Percentiles rank a stretch among this genome's conserved stretches.
Evolutionary conservation across 1,284 basidiomycete genomes (phyloP).

Genomic region (Omphalotus olearius): DNA sequence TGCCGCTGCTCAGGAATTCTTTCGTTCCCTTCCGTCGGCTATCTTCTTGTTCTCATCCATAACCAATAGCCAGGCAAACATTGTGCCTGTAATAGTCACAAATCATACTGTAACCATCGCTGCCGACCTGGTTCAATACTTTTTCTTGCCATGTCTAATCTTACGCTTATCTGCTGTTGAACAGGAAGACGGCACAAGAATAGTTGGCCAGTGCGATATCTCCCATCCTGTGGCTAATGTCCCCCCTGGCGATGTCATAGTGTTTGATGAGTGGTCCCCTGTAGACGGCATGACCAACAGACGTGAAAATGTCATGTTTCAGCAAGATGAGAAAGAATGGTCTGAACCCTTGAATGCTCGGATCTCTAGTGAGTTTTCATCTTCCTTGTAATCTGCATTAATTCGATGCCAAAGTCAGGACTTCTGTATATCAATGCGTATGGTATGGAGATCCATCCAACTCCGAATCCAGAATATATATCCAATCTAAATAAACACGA

Average conservation of each 20-base stretch:
- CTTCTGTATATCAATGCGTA: conserved; percentile 94
- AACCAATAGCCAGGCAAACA: conserved; percentile 79
- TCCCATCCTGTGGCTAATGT: conserved; percentile 74
- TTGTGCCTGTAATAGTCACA: conserved; percentile 89
- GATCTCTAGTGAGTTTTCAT: conserved; percentile 56
- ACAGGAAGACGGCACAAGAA: conserved; percentile 72
- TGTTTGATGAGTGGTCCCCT: conserved; percentile 32
- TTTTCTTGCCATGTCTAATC: not conserved
- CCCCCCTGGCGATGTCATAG: conserved; percentile 25
- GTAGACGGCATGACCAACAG: conserved; percentile 22
- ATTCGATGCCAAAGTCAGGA: conserved; percentile 34
- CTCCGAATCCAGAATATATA: conserved; percentile 82
- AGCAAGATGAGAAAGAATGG: conserved; percentile 44
- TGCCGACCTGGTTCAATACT: conserved; percentile 74
- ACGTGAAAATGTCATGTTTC: conserved; percentile 66
- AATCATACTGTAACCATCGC: conserved; percentile 98
- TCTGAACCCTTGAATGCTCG: conserved; percentile 61
- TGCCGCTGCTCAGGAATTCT: conserved; percentile 81
- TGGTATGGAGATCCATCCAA: conserved; percentile 86
- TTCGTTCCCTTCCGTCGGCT: conserved; percentile 87
- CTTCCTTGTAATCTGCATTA: not conserved
- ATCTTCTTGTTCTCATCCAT: conserved; percentile 95
- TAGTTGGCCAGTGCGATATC: conserved; percentile 96
- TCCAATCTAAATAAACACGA: conserved; percentile 60
- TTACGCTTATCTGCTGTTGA: conserved; percentile 5